phyloP scores from a whole-genome alignment of 1,139 yeast genomes.

The Candida tropicalis region DNA sequence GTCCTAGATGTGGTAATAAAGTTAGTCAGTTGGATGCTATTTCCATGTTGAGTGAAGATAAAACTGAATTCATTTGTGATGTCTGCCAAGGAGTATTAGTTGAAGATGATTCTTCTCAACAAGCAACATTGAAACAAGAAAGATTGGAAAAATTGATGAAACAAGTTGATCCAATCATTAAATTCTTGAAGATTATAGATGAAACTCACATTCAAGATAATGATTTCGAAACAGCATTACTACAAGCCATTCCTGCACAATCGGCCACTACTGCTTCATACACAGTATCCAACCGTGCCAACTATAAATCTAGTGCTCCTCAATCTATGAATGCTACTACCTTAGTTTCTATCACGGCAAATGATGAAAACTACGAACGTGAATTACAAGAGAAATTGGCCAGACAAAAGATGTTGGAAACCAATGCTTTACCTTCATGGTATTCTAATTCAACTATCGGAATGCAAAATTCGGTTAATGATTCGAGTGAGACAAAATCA shows the following conservation, averaged over 20 bases:
- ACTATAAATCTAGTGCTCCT: constrained; percentile 32
- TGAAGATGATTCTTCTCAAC: constrained; percentile 88
- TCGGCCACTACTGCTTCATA: constrained; percentile 67
- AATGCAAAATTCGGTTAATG: constrained; percentile 29
- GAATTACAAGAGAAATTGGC: constrained; percentile 69
- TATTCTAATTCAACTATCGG: constrained; percentile 91
- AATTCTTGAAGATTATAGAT: constrained; percentile 81
- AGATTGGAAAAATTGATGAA: constrained; percentile 82
- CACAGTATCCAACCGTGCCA: constrained; percentile 44
- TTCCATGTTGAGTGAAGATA: constrained; percentile 75
- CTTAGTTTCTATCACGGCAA: constrained; percentile 90
- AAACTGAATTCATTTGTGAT: constrained; percentile 80
- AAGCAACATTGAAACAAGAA: constrained; percentile 80
- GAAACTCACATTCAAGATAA: constrained; percentile 85
- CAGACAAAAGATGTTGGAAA: constrained; percentile 76
- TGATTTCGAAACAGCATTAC: constrained; percentile 78
- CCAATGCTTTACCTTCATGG: constrained; percentile 97
- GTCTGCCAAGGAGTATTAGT: constrained; percentile 75
- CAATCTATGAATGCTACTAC: constrained; percentile 61
- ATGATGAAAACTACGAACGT: constrained; percentile 74
- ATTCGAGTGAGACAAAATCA: background rate
- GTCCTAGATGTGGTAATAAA: constrained; percentile 82
- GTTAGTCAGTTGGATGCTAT: constrained; percentile 89
- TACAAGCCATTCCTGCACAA: constrained; percentile 82
- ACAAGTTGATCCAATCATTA: constrained; percentile 87